Base-by-base conservation (phyloP, 75 land plant species). In the Chamaecyparis obtusa region DNA sequence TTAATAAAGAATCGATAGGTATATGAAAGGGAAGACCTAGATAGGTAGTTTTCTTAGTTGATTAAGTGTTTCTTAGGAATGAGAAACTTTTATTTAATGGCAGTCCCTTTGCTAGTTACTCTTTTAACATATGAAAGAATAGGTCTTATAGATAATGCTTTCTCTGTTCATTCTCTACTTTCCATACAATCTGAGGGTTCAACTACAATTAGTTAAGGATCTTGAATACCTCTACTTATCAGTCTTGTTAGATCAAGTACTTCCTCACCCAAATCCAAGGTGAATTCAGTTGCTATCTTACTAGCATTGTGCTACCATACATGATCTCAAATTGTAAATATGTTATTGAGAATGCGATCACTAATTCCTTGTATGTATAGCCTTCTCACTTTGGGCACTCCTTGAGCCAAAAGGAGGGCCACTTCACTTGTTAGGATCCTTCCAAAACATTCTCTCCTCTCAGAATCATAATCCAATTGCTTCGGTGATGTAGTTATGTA, bases 131-230 rank as follows among this genome's bases (percentile, higher is more conserved):
- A n/a, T n/a, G n/a, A n/a, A n/a, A n/a, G n/a, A n/a, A n/a, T n/a
- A n/a, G 89, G 91, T 43, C 86, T 96, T n/a, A 89, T 92, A 21
- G 97, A 96, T 64, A 92, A 95, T 36, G 94, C 93, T 13, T 78
- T 93, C 46, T 86, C 91, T 0, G 91, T 94, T 81, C 88, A 95
- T 16, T 89, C 92, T 30, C 30, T 95, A 39, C 91, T 96, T 11
- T 82, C 88, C 9, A 87, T 91, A 17, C 90, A 87, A 36, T 7
- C 55, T 2, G 91, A 90, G 48, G 96, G 96, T 30, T 67, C 90
- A 17, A 69, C 72, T 60, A 94, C 87, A 80, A 88, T 93, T 9
- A 85, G 87, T 13, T 64, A 87, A 14, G 87, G 85, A 21, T 87
- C 71, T 13, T 78, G 90, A 14, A 87, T 93, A 36, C 86, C 95